These are phyloP conservation scores for Penicillium simplicissimum DNA, from an alignment of 495 filamentous ascomycete genomes.

Conservation along the genomic window DNA sequence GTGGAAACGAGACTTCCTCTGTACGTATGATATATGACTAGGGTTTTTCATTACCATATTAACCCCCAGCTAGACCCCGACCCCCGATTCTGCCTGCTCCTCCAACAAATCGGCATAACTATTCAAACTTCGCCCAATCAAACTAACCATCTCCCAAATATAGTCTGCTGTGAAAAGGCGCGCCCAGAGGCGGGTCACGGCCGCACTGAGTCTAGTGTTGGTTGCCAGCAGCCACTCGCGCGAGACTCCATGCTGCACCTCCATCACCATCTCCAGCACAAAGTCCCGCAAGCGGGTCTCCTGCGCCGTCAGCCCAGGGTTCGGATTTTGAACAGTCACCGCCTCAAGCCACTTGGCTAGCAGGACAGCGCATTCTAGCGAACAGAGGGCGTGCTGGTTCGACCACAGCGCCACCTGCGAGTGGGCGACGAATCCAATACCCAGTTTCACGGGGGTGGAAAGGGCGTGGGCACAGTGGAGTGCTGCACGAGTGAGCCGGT, in stretches of 20 bases:
- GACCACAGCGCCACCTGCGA: slow-evolving; percentile 71
- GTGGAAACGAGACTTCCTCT: too few relatives aligned
- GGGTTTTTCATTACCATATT: not conserved
- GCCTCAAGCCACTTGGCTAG: slow-evolving; percentile 56
- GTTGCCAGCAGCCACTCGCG: slow-evolving; percentile 51
- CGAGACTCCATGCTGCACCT: slow-evolving; percentile 59
- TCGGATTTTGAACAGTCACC: slow-evolving; percentile 35
- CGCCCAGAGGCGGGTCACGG: slow-evolving; percentile 66
- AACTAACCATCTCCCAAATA: slow-evolving; percentile 65
- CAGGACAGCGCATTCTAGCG: slow-evolving; percentile 69
- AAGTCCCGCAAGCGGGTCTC: slow-evolving; percentile 61
- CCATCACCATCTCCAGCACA: slow-evolving; percentile 66
- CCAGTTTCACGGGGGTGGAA: slow-evolving; percentile 65
- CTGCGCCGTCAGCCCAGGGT: slow-evolving; percentile 48
- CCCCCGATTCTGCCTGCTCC: slow-evolving; percentile 1
- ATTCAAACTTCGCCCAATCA: slow-evolving; percentile 62
- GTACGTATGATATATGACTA: not conserved
- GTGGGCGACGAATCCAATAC: slow-evolving; percentile 67
- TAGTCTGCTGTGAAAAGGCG: slow-evolving; percentile 67
- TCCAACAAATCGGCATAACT: slow-evolving; percentile 65
- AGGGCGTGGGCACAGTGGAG: slow-evolving; percentile 70
- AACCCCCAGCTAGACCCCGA: not conserved
- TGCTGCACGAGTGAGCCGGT: slow-evolving; percentile 58
- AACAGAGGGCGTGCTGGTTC: slow-evolving; percentile 69
- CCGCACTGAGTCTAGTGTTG: slow-evolving; percentile 60